phyloP scores from a whole-genome alignment of 2,329 filamentous ascomycete species.

The Chaetomiaceae sp. region DNA sequence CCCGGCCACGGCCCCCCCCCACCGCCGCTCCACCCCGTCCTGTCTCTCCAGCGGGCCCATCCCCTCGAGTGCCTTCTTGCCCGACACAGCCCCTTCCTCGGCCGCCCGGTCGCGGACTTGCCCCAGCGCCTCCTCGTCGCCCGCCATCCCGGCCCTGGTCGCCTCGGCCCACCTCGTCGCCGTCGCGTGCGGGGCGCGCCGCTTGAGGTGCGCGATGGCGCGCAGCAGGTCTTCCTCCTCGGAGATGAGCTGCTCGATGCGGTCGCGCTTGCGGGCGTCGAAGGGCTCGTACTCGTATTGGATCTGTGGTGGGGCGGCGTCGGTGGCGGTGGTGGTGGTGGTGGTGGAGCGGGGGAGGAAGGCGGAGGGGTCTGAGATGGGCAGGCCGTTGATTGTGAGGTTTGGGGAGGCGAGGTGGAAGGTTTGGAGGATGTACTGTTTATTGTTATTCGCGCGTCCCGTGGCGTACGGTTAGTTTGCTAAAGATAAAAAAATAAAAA shows the following conservation, averaged over 20 bases:
- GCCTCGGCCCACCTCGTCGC: constrained; percentile 42
- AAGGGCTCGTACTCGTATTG: constrained; percentile 60
- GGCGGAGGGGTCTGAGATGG: constrained; percentile 38
- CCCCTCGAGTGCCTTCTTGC: constrained; percentile 25
- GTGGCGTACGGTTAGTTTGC: background rate
- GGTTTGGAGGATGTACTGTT: constrained; percentile 60
- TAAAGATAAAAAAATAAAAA: background rate
- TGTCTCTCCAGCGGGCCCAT: constrained; percentile 41
- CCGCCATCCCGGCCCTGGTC: constrained; percentile 37
- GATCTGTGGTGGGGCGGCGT: constrained; percentile 27
- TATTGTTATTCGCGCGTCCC: too few relatives aligned
- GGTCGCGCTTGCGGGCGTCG: constrained; percentile 54
- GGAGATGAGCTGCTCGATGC: constrained; percentile 56
- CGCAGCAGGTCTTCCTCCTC: constrained; percentile 61
- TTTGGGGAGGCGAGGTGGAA: constrained; percentile 56
- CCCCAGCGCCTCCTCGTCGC: constrained; percentile 46
- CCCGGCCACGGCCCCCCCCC: constrained; percentile 45
- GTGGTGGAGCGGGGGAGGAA: constrained; percentile 33
- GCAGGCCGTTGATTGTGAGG: constrained; percentile 59
- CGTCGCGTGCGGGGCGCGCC: constrained; percentile 44
- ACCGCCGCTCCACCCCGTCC: constrained; percentile 44
- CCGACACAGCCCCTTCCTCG: constrained; percentile 17
- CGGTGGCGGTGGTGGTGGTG: background rate
- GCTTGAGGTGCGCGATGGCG: constrained; percentile 59
- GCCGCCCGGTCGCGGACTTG: constrained; percentile 23